Evolutionary conservation across 2,329 filamentous ascomycete genomes (phyloP), one percentile per base, ranked within the genome.

Genomic region (Hypoxylon sp.): DNA sequence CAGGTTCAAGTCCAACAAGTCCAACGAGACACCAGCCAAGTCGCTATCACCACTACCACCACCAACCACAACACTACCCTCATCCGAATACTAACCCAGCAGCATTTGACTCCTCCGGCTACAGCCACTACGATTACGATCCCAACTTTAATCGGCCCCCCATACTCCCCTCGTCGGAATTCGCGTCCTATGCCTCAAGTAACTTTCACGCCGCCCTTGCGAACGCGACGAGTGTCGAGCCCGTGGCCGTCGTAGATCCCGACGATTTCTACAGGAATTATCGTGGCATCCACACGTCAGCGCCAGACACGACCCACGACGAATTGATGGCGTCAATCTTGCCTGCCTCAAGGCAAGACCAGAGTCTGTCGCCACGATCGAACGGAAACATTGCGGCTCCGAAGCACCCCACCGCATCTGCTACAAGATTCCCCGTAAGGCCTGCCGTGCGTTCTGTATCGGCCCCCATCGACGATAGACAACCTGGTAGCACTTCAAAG

Each of bases 261-360:
- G 84, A 85, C 81, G 80, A 84, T 74, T 87, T 85, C 76, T 87
- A 87, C 77, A 82, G 81, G 71, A 81, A 79, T 74, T 84, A 83
- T 72, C 79, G 78, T 71, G 77, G 76, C 72, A 72, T 76, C 56
- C 77, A 79, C 64, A 68, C 59, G 18, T 55, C 62, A 14, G 32
- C 58, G 28, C 56, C 59, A 51, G 63, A 36, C 53, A 18, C 30
- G 63, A 45, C 76, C 58, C 76, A 77, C 66, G 64, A 52, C 72
- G 79, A 81, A 70, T 74, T 75, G 72, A 81, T 81, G 80, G 78
- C 80, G 68, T 76, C 79, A 38, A 72, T 76, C 28, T 72, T 77
- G 66, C 72, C 76, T 42, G 78, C 80, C 59, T 75, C 81, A 46
- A 79, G 80, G 75, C 78, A 79, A 66, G 80, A 79, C 63, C 80